Conservation (phyloP, 805 yeast genomes). For the Spathaspora boniae region DNA sequence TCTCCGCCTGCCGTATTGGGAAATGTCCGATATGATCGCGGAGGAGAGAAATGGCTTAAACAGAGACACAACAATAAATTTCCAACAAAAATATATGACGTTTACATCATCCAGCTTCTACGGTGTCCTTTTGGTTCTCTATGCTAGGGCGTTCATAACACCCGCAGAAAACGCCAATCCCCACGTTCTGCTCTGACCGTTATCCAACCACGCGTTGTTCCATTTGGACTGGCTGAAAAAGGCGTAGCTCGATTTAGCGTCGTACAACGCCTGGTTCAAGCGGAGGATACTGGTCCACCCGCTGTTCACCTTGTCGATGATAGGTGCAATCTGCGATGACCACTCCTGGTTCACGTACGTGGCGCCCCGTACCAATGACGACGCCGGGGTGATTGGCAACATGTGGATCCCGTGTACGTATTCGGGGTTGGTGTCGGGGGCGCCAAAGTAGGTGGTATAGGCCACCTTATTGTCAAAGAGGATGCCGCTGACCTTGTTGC, state of each 20-base stretch:
- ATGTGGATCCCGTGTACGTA: slow-evolving; percentile 80
- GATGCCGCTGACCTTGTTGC: slow-evolving; percentile 71
- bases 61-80: too few species aligned
- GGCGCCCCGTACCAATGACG: slow-evolving; percentile 55
- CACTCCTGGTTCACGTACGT: slow-evolving; percentile 62
- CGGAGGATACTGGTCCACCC: slow-evolving; percentile 76
- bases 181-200: slow-evolving; percentile 88
- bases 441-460: slow-evolving; percentile 73
- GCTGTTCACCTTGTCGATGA: slow-evolving; percentile 48
- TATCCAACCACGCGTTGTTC: slow-evolving; percentile 58
- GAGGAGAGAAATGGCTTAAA: too few species aligned
- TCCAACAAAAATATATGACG: too few species aligned
- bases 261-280: slow-evolving; percentile 69
- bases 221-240: slow-evolving; percentile 51
- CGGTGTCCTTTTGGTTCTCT: too few species aligned
- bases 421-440: slow-evolving; percentile 51
- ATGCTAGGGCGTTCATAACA: too few species aligned
- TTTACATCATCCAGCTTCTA: too few species aligned
- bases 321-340: slow-evolving; percentile 45
- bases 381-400: slow-evolving; percentile 67
- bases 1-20: too few species aligned
- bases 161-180: slow-evolving; percentile 72
- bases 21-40: too few species aligned
- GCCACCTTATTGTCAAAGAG: slow-evolving; percentile 70
- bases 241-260: slow-evolving; percentile 49